These are phyloP conservation scores for Suillus decipiens DNA, from an alignment of 768 basidiomycete genomes.

Conservation along the genomic window DNA sequence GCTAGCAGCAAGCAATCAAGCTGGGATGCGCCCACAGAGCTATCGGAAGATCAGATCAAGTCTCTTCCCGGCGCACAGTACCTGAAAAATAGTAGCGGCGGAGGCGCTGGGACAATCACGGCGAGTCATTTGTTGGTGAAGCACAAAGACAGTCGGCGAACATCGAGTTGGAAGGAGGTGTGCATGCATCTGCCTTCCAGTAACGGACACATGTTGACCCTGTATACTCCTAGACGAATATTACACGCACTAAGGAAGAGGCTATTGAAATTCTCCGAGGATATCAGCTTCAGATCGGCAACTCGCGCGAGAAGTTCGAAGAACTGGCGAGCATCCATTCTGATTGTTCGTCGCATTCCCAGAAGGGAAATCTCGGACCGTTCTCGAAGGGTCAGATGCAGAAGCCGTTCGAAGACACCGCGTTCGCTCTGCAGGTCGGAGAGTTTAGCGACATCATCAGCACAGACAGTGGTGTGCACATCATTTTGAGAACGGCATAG, in stretches of 20 bases:
- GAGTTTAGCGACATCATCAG: constrained; percentile 81
- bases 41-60: constrained; percentile 61
- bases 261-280: constrained; percentile 77
- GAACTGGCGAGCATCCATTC: constrained; percentile 76
- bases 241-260: constrained; percentile 86
- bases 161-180: constrained; percentile 86
- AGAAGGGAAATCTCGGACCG: constrained; percentile 85
- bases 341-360: constrained; percentile 85
- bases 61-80: constrained; percentile 67
- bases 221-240: constrained; percentile 50
- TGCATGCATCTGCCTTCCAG: constrained; percentile 25
- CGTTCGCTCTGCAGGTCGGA: constrained; percentile 69
- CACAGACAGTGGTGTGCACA: constrained; percentile 93
- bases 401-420: constrained; percentile 92
- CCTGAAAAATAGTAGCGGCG: constrained; percentile 32
- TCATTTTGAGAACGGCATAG: constrained; percentile 84
- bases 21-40: constrained; percentile 74
- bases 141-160: constrained; percentile 76
- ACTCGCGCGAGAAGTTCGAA: constrained; percentile 63
- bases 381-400: constrained; percentile 94
- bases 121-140: constrained; percentile 97
- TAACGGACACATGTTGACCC: neutral
- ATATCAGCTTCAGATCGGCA: constrained; percentile 44
- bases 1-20: constrained; percentile 62
- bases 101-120: constrained; percentile 60